Evolutionary conservation across 805 yeast species (phyloP), one percentile per base, ranked within the genome.

Genomic region (Tanozyma kutaoensis): DNA sequence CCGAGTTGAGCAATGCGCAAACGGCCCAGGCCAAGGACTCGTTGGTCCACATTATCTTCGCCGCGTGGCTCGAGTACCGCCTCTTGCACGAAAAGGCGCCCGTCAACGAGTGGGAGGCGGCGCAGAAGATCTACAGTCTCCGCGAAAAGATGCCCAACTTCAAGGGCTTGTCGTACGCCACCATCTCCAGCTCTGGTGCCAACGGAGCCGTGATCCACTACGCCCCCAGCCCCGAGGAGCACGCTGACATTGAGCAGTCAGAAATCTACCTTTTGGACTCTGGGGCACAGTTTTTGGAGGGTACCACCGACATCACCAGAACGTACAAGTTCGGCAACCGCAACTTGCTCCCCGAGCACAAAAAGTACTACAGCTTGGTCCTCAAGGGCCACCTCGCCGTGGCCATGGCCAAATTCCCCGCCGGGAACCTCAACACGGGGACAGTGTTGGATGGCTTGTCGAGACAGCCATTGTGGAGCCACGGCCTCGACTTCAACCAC

Each of bases 181-280:
- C 91, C 0, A 78, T 79, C 25, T 71, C 82, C 27, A 69, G 85
- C 4, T 62, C 81, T 1, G 91, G 88, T 1, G 59, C 82, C 9
- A 79, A 78, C 45, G 80, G 82, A 7, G 80, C 91, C 2, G 58
- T 79, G 17, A 76, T 80, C 33, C 93, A 80, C 46, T 80, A 80
- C 46, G 55, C 71, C 23, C 91, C 93, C 4, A 39, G 46, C 9
- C 45, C 49, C 27, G 55, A 55, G 3, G 43, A 48, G 8, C 58
- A 66, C 32, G 39, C 67, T 5, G 48, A 62, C 7, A 69, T 72
- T 24, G 65, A 70, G 36, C 76, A 74, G 5, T 50, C 54, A 21
- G 61, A 66, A 26, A 52, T 70, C 14, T 72, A 69, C 42, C 53
- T 72, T 24, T 58, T 65, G 40, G 79, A 72, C 43, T 62, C 74